Conservation (phyloP, 495 filamentous ascomycete species). For the Daldinia loculata region DNA sequence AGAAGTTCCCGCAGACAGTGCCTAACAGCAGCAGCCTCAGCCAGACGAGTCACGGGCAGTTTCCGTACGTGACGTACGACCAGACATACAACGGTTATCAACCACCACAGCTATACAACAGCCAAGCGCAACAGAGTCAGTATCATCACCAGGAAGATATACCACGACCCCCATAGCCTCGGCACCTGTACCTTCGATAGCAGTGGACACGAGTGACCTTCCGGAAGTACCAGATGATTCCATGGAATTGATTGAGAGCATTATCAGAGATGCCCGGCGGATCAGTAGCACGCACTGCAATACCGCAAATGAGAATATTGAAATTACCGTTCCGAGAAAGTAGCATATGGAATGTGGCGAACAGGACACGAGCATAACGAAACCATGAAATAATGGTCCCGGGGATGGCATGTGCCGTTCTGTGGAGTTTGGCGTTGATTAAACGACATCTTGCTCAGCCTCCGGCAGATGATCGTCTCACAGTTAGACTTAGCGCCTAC, state of each 20-base stretch:
- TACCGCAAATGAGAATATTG: not conserved
- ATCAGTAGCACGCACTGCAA: slow-evolving; percentile 36
- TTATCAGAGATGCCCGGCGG: slow-evolving; percentile 51
- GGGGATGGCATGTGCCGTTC: not conserved
- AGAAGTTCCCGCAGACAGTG: slow-evolving; percentile 42
- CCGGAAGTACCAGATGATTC: slow-evolving; percentile 56
- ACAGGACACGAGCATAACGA: slow-evolving; percentile 20
- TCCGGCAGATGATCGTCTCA: not conserved
- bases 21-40: slow-evolving; percentile 47
- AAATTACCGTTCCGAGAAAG: not conserved
- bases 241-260: slow-evolving; percentile 59
- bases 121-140: slow-evolving; percentile 1
- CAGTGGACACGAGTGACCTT: slow-evolving; percentile 36
- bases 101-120: slow-evolving; percentile 7
- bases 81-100: slow-evolving; percentile 20
- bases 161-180: slow-evolving; percentile 17
- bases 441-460: not conserved
- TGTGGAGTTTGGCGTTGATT: slow-evolving; percentile 37
- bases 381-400: slow-evolving; percentile 16
- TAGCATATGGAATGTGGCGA: not conserved
- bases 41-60: slow-evolving; percentile 22
- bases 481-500: slow-evolving; percentile 34
- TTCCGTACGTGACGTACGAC: slow-evolving; percentile 23
- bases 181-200: slow-evolving; percentile 2
- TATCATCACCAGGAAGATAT: not conserved